phyloP scores from a whole-genome alignment of 179 eudicot genomes.

The Corrigiola litoralis region DNA sequence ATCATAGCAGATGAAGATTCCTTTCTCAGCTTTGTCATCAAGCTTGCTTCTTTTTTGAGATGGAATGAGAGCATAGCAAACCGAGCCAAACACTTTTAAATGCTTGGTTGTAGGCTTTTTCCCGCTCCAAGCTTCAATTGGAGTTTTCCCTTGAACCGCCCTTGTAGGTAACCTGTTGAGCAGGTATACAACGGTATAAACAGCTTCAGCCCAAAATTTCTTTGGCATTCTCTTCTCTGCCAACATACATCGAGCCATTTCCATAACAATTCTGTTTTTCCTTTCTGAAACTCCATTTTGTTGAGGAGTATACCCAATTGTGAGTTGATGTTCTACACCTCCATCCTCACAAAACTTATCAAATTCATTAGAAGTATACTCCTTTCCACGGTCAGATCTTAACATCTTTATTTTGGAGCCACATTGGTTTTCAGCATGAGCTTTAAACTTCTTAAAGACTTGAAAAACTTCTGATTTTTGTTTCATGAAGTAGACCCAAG shows the following conservation, averaged over 20 bases:
- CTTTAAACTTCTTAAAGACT: slow-evolving; percentile 3
- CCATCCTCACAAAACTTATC: neutral
- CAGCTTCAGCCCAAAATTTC: slow-evolving; percentile 7
- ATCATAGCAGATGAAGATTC: neutral
- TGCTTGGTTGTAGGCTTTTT: neutral
- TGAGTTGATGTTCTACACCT: neutral
- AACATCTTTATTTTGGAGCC: neutral
- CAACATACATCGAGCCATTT: slow-evolving; percentile 8
- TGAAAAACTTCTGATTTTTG: neutral
- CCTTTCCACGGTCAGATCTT: neutral
- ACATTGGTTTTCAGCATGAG: neutral
- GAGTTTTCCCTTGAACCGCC: neutral
- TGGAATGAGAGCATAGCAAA: neutral
- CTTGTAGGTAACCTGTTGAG: neutral
- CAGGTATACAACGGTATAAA: neutral
- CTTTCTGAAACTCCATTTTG: slow-evolving; percentile 6
- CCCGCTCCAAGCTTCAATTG: neutral
- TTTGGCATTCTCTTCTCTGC: neutral
- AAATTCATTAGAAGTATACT: neutral
- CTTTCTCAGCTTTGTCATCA: neutral
- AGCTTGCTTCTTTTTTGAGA: neutral
- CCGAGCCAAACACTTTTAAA: neutral
- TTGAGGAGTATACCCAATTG: neutral
- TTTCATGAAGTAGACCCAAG: slow-evolving; percentile 5
- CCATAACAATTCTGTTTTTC: neutral